Percentiles rank a stretch among this genome's conserved stretches.
phyloP scores from a whole-genome alignment of 2,329 filamentous ascomycete species.

The Aureobasidium leucospermi region DNA sequence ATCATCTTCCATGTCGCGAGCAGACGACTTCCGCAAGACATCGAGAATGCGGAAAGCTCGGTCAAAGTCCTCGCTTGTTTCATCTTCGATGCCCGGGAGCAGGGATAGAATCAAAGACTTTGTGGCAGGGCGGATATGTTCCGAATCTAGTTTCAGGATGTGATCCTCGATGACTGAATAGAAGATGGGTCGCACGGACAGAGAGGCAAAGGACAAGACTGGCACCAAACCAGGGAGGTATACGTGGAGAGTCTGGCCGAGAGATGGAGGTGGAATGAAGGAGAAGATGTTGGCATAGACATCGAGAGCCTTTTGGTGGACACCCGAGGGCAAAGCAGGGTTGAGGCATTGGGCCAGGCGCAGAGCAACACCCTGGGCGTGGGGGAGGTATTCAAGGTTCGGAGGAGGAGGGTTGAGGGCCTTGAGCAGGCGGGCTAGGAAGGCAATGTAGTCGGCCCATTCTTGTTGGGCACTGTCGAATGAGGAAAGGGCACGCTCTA shows the following conservation, averaged over 20 bases:
- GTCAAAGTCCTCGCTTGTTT: slow-evolving; percentile 95
- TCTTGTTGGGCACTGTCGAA: slow-evolving; percentile 94
- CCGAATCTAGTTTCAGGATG: slow-evolving; percentile 63
- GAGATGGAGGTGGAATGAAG: slow-evolving; percentile 56
- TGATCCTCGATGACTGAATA: slow-evolving; percentile 76
- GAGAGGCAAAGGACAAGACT: slow-evolving; percentile 87
- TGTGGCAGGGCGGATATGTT: slow-evolving; percentile 72
- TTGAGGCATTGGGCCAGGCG: slow-evolving; percentile 93
- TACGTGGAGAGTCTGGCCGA: slow-evolving; percentile 74
- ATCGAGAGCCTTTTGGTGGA: slow-evolving; percentile 94
- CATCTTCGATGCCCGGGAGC: slow-evolving; percentile 86
- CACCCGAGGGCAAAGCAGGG: slow-evolving; percentile 84
- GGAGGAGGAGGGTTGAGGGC: slow-evolving; percentile 80
- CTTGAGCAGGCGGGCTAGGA: slow-evolving; percentile 84
- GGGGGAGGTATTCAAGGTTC: slow-evolving; percentile 64
- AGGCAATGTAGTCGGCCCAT: slow-evolving; percentile 99
- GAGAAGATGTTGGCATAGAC: slow-evolving; percentile 87
- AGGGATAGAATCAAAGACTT: slow-evolving; percentile 87
- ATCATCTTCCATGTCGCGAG: slow-evolving; percentile 40
- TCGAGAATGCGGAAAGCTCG: slow-evolving; percentile 72
- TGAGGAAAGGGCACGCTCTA: slow-evolving; percentile 78
- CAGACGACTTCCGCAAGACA: slow-evolving; percentile 64
- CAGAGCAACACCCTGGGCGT: slow-evolving; percentile 77
- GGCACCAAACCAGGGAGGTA: slow-evolving; percentile 86
- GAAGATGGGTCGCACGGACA: slow-evolving; percentile 80